Conservation (phyloP, 257 asterid species). For the Gentiana macrophylla region DNA sequence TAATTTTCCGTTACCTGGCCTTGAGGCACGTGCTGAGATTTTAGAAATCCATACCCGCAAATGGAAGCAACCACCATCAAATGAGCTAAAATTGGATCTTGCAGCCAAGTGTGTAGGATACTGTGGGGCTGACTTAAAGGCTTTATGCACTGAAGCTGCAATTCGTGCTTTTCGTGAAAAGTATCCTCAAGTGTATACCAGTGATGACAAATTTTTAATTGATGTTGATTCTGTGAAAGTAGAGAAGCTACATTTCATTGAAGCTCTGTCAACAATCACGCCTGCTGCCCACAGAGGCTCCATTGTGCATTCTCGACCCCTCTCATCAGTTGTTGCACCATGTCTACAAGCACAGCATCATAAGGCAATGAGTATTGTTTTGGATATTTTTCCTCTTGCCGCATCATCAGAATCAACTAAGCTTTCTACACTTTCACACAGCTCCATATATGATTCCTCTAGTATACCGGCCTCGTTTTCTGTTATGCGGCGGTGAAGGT, state of each 20-base stretch:
- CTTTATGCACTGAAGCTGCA: constrained; percentile 99
- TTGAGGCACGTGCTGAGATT: constrained; percentile 97
- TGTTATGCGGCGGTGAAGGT: constrained; percentile 75
- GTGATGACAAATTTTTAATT: constrained; percentile 88
- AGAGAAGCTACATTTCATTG: constrained; percentile 74
- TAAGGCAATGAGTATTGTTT: constrained; percentile 64
- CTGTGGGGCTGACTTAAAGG: constrained; percentile 98
- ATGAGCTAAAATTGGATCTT: constrained; percentile 78
- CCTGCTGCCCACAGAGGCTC: constrained; percentile 99
- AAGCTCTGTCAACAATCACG: constrained; percentile 92
- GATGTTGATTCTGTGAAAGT: constrained; percentile 93
- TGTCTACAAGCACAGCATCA: constrained; percentile 61
- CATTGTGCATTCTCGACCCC: constrained; percentile 83
- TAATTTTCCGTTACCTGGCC: constrained; percentile 91
- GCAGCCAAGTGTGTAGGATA: constrained; percentile 99
- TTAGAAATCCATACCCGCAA: constrained; percentile 90
- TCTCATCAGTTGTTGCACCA: constrained; percentile 77
- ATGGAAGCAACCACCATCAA: constrained; percentile 90
- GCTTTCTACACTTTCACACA: constrained; percentile 74
- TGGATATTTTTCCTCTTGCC: constrained; percentile 73
- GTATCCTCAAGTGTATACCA: constrained; percentile 98
- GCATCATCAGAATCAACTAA: constrained; percentile 59
- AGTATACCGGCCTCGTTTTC: constrained; percentile 83
- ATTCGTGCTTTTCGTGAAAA: constrained; percentile 96
- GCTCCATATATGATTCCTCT: constrained; percentile 90